Evolutionary conservation across 768 basidiomycete species (phyloP), one percentile per base, ranked within the genome.

Genomic region (Grammothele lineata): DNA sequence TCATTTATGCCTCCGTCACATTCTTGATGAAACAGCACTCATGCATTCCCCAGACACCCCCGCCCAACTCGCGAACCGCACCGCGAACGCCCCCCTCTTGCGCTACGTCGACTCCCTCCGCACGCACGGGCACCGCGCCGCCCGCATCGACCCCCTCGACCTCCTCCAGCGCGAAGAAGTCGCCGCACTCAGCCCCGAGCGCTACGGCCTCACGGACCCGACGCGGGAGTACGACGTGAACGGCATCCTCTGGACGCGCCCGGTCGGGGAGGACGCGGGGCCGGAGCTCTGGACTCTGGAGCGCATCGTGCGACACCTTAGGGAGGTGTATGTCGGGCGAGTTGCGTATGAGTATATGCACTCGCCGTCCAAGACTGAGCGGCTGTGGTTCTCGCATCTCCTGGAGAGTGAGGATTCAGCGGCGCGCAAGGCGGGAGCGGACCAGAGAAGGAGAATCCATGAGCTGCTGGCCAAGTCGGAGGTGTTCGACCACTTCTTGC

Each of bases 281-380:
- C 66, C 59, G 59, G 77, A 64, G 64, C 72, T 63, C 63, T 89
- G 87, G 83, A 76, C 78, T 1, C 71, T 95, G 21, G 74, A 74
- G 25, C 77, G 87, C 36, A 89, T 96, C 49, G 76, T 75, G 3
- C 61, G 71, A 14, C 85, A 88, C 62, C 70, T 96, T 11, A 77
- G 83, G 45, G 66, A 70, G 1, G 75, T 87, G 1, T 96, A 96
- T 60, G 86, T 90, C 23, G 87, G 85, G 2, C 79, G 80, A 19
- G 90, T 96, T 55, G 92, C 87, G 1, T 90, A 93, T 59, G 93
- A 96, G 75, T 92, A 84, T 48, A 90, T 91, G 87, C 89, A 93
- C 63, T 85, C 87, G 11, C 84, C 87, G 0, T 83, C 78, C 48
- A 91, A 90, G 69, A 86, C 83, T 0, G 91, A 92, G 66, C 76